A percentile compares a stretch with the other conserved stretches of the same genome.
Evolutionary conservation across 2,329 filamentous ascomycete genomes (phyloP).

Genomic region (Neonectria ditissima): DNA sequence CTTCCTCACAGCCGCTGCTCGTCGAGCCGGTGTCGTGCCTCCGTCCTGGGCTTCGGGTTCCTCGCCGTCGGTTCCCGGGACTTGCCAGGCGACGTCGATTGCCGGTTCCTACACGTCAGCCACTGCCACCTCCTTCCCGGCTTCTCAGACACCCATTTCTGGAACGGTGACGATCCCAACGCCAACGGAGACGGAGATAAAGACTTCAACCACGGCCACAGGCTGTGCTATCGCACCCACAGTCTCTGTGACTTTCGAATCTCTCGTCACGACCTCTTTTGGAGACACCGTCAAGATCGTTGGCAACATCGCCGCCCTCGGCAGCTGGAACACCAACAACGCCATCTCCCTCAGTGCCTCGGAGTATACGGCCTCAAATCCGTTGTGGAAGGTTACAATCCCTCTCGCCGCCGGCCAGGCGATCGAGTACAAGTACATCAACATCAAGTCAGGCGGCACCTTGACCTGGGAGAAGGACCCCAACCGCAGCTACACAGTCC

Average conservation of each 20-base stretch:
- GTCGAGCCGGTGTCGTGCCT: slow-evolving; percentile 67
- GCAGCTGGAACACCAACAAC: slow-evolving; percentile 68
- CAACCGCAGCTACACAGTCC: slow-evolving; percentile 56
- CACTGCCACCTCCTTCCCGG: slow-evolving; percentile 61
- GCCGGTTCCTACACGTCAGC: slow-evolving; percentile 64
- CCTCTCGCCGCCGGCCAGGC: slow-evolving; percentile 65
- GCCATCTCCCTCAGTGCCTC: slow-evolving; percentile 69
- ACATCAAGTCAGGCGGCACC: slow-evolving; percentile 64
- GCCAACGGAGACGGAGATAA: slow-evolving; percentile 43
- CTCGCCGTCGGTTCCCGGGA: slow-evolving; percentile 60
- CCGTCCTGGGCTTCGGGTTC: slow-evolving; percentile 63
- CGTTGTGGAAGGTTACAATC: slow-evolving; percentile 70
- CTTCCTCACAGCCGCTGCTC: slow-evolving; percentile 72
- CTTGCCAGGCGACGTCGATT: slow-evolving; percentile 61
- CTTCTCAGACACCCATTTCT: slow-evolving; percentile 59
- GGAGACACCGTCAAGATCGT: slow-evolving; percentile 76
- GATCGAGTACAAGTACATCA: slow-evolving; percentile 78
- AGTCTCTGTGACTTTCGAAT: slow-evolving; percentile 73
- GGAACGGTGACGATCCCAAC: slow-evolving; percentile 46
- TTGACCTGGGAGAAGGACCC: slow-evolving; percentile 75
- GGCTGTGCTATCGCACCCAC: slow-evolving; percentile 55
- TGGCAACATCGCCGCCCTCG: slow-evolving; percentile 70
- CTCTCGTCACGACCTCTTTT: slow-evolving; percentile 65
- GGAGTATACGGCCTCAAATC: slow-evolving; percentile 69
- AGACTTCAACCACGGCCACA: slow-evolving; percentile 46